A percentile compares a stretch with the other conserved stretches of the same genome.
Evolutionary conservation across 768 basidiomycete species (phyloP).

Genomic region (Russula earlei): DNA sequence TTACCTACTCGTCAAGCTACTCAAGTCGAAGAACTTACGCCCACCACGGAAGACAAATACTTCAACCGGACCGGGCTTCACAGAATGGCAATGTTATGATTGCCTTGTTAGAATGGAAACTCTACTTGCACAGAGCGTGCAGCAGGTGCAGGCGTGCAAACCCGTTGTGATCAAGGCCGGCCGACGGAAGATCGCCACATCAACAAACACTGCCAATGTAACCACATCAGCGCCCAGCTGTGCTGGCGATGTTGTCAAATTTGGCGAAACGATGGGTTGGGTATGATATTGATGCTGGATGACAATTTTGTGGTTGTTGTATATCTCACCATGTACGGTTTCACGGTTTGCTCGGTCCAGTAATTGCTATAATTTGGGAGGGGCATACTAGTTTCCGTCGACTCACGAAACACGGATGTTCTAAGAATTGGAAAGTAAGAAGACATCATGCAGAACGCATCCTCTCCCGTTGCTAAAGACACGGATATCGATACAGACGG

Average conservation of each 20-base stretch:
- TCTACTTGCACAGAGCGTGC: conserved; percentile 42
- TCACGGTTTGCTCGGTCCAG: neutral
- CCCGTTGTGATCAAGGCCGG: conserved; percentile 29
- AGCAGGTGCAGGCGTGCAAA: conserved; percentile 29
- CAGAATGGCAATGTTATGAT: conserved; percentile 61
- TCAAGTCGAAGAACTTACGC: conserved; percentile 59
- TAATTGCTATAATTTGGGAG: conserved; percentile 4
- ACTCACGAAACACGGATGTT: neutral
- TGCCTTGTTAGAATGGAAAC: conserved; percentile 58
- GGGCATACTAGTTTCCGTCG: neutral
- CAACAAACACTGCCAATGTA: conserved; percentile 21
- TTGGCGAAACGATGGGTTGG: conserved; percentile 58
- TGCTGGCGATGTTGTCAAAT: conserved; percentile 53
- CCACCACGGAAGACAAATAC: conserved; percentile 25
- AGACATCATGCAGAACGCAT: neutral
- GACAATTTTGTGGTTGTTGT: neutral
- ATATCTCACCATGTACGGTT: neutral
- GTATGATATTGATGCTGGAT: conserved; percentile 24
- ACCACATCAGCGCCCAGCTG: conserved; percentile 23
- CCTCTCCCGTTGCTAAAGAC: neutral
- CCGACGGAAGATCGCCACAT: conserved; percentile 28
- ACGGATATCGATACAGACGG: conserved; percentile 12
- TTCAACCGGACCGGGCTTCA: conserved; percentile 32
- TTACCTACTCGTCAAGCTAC: conserved; percentile 66
- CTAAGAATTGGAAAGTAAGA: neutral